phyloP scores from a whole-genome alignment of 257 asterid species.

The Cynanchum wilfordii region DNA sequence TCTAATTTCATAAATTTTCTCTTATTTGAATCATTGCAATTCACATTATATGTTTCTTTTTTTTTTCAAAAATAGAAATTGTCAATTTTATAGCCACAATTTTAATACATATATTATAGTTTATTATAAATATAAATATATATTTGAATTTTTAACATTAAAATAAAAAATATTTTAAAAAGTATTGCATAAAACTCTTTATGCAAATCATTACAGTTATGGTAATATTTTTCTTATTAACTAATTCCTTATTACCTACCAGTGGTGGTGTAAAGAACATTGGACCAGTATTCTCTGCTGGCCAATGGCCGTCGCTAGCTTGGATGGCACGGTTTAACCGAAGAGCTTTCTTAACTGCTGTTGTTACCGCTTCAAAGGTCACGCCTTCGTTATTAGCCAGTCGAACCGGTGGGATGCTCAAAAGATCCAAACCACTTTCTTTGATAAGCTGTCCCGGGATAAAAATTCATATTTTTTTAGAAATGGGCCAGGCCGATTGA shows the following conservation, averaged over 20 bases:
- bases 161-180: no score
- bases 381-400: constrained; percentile 43
- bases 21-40: no score
- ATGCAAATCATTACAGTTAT: no score
- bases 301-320: constrained; percentile 28
- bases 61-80: not conserved
- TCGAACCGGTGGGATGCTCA: constrained; percentile 40
- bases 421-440: constrained; percentile 49
- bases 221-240: no score
- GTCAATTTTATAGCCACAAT: no score
- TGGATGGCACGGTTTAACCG: no score
- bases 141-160: no score
- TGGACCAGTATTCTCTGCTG: constrained; percentile 70
- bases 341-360: constrained; percentile 28
- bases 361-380: constrained; percentile 38
- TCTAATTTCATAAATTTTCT: no score
- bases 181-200: no score
- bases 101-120: no score
- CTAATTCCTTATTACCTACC: no score
- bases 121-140: no score
- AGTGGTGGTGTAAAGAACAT: constrained; percentile 55
- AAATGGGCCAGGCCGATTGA: not conserved
- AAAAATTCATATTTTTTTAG: not conserved
- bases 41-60: not conserved
- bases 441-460: constrained; percentile 23